Evolutionary conservation across 306 rosid species (phyloP), one percentile per base, ranked within the genome.

Genomic region (Castanea crenata): DNA sequence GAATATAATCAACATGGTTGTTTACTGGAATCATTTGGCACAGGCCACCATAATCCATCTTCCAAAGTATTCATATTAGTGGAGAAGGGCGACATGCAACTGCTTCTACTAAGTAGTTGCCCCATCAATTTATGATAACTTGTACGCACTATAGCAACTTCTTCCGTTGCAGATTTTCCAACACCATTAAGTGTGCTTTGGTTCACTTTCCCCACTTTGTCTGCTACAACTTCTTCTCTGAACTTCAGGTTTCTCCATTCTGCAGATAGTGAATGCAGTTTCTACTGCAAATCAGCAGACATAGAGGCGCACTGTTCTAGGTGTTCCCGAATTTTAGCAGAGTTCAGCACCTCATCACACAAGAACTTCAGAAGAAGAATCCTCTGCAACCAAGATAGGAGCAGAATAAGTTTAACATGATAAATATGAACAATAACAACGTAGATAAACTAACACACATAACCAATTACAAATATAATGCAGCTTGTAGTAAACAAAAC

Each of bases 301-400:
- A 84, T 68, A 86, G 91, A 95, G 16, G 92, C 77, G 90, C 96
- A 95, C n/a, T 91, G 95, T 83, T 95, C 99, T 80, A 95, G 93
- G 87, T 95, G 98, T 80, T 91, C 98, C 58, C 87, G 95, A 68
- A 88, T 80, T 55, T 89, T 84, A 67, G 91, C 76, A 57, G 97
- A 87, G 85, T 87, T 87, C 73, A 92, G 96, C 87, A 95, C 81
- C 92, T 95, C 99, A 57, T 92, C 99, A 74, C 97, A 91, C 73
- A 95, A 85, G 86, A 89, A 90, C 86, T 92, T 92, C 67, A 95
- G 87, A 46, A 92, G 88, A 81, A 89, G 87, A 49, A 87, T 83
- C 87, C 97, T 90, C 98, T 95, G 97, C 85, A 91, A 32, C 70
- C 83, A 76, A 57, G 84, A 77, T 38, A 70, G 62, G 23, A 56